Base-by-base conservation (phyloP, 83 land plant species). In the Picea mariana region DNA sequence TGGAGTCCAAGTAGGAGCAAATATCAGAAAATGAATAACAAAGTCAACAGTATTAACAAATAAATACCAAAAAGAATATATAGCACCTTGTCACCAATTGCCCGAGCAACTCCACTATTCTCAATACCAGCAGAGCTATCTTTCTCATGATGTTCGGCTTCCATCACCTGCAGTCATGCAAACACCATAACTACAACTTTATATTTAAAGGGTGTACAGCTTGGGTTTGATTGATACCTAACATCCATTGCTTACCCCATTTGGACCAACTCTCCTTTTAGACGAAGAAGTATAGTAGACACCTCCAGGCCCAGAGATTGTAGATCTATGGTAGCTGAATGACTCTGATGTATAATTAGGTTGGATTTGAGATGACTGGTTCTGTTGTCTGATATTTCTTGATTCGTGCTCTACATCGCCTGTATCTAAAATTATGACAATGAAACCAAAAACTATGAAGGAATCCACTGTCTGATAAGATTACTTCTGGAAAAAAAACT, bases 321-420 rank as follows among this genome's bases (percentile, higher is more conserved):
- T 13, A 24, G 79, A 77, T 31, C 79, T 77, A n/a, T 59, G 38
- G 52, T 77, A 77, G 40, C 63, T 52, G 63, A 77, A 77, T 77
- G 79, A 59, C 38, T 27, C 20, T 59, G 63, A 77, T 24, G 79
- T 59, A 55, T 15, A 55, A 24, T 31, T 27, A 23, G 20, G 34
- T 1, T 16, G 79, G 58, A 18, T 24, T 18, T 59, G 40, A 26
- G 79, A 27, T 59, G 79, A 31, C 31, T 55, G 79, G 20, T 55
- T 18, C 31, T 59, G 63, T 13, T 21, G 24, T 58, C 31, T 13
- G 34, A 31, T 26, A 24, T 23, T 26, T 58, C 61, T 77, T 58
- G 62, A 5, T 77, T 59, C 79, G 24, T 76, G 16, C 44, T 58
- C 79, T 5, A 23, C 61, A 21, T 77, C 63, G 3, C 63, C 79